Conservation (phyloP, 331 rosid species). For the Prunus yedoensis region DNA sequence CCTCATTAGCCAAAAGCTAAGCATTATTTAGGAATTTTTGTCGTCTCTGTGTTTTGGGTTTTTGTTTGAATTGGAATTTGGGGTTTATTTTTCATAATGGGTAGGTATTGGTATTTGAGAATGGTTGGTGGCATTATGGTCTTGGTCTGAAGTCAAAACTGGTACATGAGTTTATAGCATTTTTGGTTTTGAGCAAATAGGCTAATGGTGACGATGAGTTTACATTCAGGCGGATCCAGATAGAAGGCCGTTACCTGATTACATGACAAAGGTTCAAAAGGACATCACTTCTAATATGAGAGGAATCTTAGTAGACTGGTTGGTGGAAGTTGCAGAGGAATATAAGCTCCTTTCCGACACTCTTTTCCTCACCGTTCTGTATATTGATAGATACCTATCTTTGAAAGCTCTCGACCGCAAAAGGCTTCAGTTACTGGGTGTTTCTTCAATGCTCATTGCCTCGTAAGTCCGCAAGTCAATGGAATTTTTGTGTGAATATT, state of each 20-base stretch:
- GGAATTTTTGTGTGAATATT: not conserved
- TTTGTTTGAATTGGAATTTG: slow-evolving; percentile 1
- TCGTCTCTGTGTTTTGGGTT: not conserved
- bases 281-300: slow-evolving; percentile 75
- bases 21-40: not conserved
- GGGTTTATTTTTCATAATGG: not conserved
- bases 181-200: not conserved
- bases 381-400: slow-evolving; percentile 70
- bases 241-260: slow-evolving; percentile 63
- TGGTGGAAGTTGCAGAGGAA: slow-evolving; percentile 88
- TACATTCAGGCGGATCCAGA: slow-evolving; percentile 56
- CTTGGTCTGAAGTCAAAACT: not conserved
- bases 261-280: slow-evolving; percentile 62
- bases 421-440: slow-evolving; percentile 70
- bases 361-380: slow-evolving; percentile 54
- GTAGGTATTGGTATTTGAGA: not conserved
- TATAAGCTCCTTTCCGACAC: slow-evolving; percentile 82
- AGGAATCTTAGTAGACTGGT: slow-evolving; percentile 82
- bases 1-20: not conserved
- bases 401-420: slow-evolving; percentile 40
- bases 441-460: slow-evolving; percentile 82
- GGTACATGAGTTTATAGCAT: not conserved
- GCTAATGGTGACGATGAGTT: slow-evolving; percentile 3
- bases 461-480: slow-evolving; percentile 51
- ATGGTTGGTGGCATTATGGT: not conserved